Evolutionary conservation across 352 stramenopile genomes (phyloP).

Genomic region (Phytophthora rubi): DNA sequence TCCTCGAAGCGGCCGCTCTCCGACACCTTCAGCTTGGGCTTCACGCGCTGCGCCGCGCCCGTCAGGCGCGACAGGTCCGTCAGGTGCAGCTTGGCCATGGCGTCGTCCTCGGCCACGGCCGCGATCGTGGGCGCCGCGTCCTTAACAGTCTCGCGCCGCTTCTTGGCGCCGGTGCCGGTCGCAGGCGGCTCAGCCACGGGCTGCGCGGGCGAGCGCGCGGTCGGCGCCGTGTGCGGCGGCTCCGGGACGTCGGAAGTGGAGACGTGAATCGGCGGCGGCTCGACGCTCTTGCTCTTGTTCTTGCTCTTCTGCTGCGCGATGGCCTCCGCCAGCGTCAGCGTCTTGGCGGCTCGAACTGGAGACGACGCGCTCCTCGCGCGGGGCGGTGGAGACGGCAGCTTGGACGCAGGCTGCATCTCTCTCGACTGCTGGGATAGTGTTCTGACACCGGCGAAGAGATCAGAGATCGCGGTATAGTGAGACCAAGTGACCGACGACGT

Average conservation of each 20-base stretch:
- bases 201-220: slow-evolving; percentile 6
- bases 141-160: slow-evolving; percentile 4
- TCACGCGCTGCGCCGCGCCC: slow-evolving; percentile 25
- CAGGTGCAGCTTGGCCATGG: slow-evolving; percentile 23
- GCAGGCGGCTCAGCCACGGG: slow-evolving; percentile 15
- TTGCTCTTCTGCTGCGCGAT: slow-evolving; percentile 29
- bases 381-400: slow-evolving; percentile 7
- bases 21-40: slow-evolving; percentile 81
- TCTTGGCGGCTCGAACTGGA: slow-evolving; percentile 17
- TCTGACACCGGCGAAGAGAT: too few species aligned
- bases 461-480: neutral
- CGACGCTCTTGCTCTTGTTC: neutral
- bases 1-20: slow-evolving; percentile 86
- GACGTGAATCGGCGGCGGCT: slow-evolving; percentile 5
- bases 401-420: slow-evolving; percentile 3
- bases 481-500: neutral
- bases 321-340: slow-evolving; percentile 26
- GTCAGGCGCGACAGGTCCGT: slow-evolving; percentile 28
- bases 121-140: slow-evolving; percentile 30
- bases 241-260: neutral
- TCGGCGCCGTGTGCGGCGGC: slow-evolving; percentile 12
- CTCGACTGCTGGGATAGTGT: neutral
- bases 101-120: slow-evolving; percentile 26
- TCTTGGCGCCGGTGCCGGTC: neutral
- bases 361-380: slow-evolving; percentile 29